A percentile compares a stretch with the other conserved stretches of the same genome.
These are phyloP conservation scores for Trichophyton simii DNA, from an alignment of 2,329 filamentous ascomycete genomes.

Conservation along the genomic window DNA sequence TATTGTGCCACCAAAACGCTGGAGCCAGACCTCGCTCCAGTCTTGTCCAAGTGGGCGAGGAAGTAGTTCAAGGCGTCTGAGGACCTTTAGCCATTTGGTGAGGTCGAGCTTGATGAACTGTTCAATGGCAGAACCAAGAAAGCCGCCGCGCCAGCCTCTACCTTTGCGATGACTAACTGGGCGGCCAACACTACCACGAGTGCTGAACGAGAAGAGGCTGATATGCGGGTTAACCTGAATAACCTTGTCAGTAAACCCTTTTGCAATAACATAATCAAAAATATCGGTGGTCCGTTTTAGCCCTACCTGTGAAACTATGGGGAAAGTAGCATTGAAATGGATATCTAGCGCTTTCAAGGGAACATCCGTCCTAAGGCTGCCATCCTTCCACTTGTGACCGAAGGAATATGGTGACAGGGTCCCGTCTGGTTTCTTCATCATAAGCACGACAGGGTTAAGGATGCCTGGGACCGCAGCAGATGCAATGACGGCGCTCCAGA, in stretches of 20 bases:
- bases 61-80: slow-evolving; percentile 81
- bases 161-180: slow-evolving; percentile 90
- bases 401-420: slow-evolving; percentile 82
- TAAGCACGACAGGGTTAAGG: slow-evolving; percentile 84
- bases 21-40: slow-evolving; percentile 93
- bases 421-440: slow-evolving; percentile 70
- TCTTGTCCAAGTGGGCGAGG: slow-evolving; percentile 86
- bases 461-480: slow-evolving; percentile 95
- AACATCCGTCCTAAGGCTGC: slow-evolving; percentile 85
- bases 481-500: slow-evolving; percentile 92
- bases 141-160: slow-evolving; percentile 90
- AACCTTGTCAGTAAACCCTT: not conserved
- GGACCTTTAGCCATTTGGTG: slow-evolving; percentile 93
- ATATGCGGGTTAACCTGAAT: slow-evolving; percentile 86
- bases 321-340: slow-evolving; percentile 98
- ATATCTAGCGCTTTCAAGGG: slow-evolving; percentile 87
- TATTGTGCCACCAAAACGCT: slow-evolving; percentile 85
- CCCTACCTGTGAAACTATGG: slow-evolving; percentile 56
- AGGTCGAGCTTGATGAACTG: slow-evolving; percentile 94
- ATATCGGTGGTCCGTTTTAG: not conserved
- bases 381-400: slow-evolving; percentile 98
- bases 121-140: slow-evolving; percentile 80
- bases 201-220: slow-evolving; percentile 97
- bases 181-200: slow-evolving; percentile 76
- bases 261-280: not conserved